Evolutionary conservation across 345 rosid genomes (phyloP).

Genomic region (Fremontodendron californicum): DNA sequence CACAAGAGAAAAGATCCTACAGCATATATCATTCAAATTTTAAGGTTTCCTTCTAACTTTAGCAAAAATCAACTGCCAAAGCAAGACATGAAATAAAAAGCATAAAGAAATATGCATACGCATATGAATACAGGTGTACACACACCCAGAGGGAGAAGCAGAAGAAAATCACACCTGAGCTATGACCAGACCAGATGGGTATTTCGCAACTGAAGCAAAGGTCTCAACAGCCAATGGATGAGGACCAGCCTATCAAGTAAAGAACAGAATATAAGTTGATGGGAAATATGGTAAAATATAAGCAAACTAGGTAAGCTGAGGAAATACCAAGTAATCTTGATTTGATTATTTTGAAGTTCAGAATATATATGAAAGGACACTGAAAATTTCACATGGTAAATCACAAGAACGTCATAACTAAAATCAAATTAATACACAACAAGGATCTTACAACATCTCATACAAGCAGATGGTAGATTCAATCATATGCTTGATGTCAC

Average conservation of each 20-base stretch:
- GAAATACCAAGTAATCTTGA: neutral
- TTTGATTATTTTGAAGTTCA: slow-evolving; percentile 4
- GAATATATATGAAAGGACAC: neutral
- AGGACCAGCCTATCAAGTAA: slow-evolving; percentile 71
- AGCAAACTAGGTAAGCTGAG: neutral
- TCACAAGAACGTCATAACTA: neutral
- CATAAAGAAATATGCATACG: neutral
- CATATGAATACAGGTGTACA: neutral
- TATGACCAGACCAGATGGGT: slow-evolving; percentile 73
- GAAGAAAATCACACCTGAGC: slow-evolving; percentile 53
- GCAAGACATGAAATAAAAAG: neutral
- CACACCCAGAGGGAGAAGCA: neutral
- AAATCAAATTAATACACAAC: neutral
- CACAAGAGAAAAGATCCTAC: slow-evolving; percentile 86
- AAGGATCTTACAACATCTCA: neutral
- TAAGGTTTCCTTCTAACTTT: slow-evolving; percentile 4
- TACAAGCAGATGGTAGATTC: slow-evolving; percentile 3
- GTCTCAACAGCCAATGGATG: slow-evolving; percentile 86
- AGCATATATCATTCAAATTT: slow-evolving; percentile 23
- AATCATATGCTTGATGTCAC: slow-evolving; percentile 5
- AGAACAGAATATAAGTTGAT: slow-evolving; percentile 16
- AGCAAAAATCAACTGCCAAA: slow-evolving; percentile 15
- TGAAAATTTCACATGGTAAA: neutral
- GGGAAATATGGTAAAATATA: neutral
- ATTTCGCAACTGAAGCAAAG: slow-evolving; percentile 77